Conservation (phyloP, 257 asterid genomes). For the Perilla frutescens region DNA sequence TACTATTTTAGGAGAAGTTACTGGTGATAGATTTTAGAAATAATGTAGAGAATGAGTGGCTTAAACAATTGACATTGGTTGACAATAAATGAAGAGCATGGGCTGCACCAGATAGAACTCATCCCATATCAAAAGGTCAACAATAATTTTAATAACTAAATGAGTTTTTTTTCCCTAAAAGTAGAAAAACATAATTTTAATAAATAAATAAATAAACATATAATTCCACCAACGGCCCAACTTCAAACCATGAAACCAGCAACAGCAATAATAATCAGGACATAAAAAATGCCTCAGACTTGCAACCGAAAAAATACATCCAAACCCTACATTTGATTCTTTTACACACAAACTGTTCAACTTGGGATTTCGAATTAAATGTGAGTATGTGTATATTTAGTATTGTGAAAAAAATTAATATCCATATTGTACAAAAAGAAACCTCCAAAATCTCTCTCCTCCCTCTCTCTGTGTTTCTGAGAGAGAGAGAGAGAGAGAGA, state of each 20-base stretch:
- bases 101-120: not conserved
- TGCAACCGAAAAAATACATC: slow-evolving; percentile 13
- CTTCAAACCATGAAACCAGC: not conserved
- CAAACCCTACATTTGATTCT: not conserved
- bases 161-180: not conserved
- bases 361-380: not conserved
- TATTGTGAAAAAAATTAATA: not conserved
- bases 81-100: slow-evolving; percentile 10
- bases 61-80: not conserved
- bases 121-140: not conserved
- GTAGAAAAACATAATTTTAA: not conserved
- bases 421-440: not conserved
- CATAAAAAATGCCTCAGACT: not conserved
- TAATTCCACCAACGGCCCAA: not conserved
- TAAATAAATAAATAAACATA: not conserved
- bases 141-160: not conserved
- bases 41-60: not conserved
- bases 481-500: not conserved
- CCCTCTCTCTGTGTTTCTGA: not conserved
- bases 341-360: not conserved
- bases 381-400: not conserved
- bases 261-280: too few relatives aligned
- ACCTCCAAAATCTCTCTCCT: not conserved
- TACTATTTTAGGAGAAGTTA: not conserved
- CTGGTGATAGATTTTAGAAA: not conserved